These are phyloP conservation scores for Fusarium lyarnte DNA, from an alignment of 2,329 filamentous ascomycete genomes.

Conservation along the genomic window DNA sequence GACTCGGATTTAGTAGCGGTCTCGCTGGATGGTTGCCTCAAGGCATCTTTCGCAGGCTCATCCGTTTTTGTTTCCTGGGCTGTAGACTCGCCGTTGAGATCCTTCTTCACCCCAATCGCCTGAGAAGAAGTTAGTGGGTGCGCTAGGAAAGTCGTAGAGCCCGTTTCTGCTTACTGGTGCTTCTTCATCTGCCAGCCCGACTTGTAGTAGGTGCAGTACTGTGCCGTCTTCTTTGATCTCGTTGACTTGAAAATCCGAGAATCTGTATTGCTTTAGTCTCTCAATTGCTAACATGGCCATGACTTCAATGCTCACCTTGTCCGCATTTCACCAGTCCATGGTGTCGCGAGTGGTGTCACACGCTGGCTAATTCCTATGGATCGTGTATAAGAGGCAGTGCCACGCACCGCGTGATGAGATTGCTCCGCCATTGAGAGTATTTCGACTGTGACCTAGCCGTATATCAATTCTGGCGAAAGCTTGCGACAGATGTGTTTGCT, in stretches of 20 bases:
- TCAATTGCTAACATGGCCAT: background rate
- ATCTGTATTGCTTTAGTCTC: constrained; percentile 58
- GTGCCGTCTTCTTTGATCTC: constrained; percentile 81
- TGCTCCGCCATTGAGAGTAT: constrained; percentile 46
- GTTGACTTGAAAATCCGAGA: constrained; percentile 92
- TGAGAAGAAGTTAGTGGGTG: constrained; percentile 22
- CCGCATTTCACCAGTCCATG: constrained; percentile 55
- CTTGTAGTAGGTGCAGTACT: constrained; percentile 75
- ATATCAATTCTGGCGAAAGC: constrained; percentile 8
- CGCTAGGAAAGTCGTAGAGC: background rate
- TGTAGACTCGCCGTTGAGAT: constrained; percentile 15
- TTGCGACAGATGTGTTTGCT: constrained; percentile 28
- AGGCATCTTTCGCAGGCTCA: constrained; percentile 23
- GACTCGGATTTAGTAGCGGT: constrained; percentile 21
- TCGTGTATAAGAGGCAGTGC: constrained; percentile 47
- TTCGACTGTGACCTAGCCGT: background rate
- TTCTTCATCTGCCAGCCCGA: constrained; percentile 45
- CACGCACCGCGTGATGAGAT: constrained; percentile 44
- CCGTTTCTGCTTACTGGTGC: constrained; percentile 11
- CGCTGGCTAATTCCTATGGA: constrained; percentile 54
- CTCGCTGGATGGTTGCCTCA: constrained; percentile 33
- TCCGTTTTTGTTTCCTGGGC: constrained; percentile 21
- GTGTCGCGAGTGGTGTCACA: constrained; percentile 49
- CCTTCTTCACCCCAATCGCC: constrained; percentile 23
- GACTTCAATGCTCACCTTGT: constrained; percentile 45